Evolutionary conservation across 306 rosid species (phyloP), one percentile per base, ranked within the genome.

Genomic region (Prunus davidiana): DNA sequence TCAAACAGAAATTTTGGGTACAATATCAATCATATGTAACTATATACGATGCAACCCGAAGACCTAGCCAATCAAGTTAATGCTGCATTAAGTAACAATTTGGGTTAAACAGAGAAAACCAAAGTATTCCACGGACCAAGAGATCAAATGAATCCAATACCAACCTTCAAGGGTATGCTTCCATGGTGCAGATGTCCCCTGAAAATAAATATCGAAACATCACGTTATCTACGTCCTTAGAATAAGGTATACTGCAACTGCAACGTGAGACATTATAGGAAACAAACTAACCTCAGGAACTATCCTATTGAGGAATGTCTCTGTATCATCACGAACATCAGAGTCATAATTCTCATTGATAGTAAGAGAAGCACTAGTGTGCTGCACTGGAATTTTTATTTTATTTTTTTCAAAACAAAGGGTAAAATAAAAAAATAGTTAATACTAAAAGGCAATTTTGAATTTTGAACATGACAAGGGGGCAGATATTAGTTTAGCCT

Each of bases 341-440:
- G 96, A 82, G 74, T 95, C 97, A 41, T 95, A 95, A 65, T 95
- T 95, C 83, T 95, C 98, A 54, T 95, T 95, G 85, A 95, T 92
- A 28, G 96, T 95, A 52, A 92, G 98, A 52, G 98, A 92, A 78
- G 97, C 98, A 86, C 98, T 92, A 1, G 97, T 95, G 82, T 95
- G 98, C 74, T 92, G 98, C 89, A 92, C 98, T 95, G 89, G 41
- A 73, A 65, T 25, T 10, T 67, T 19, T 1, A 1, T 24, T 34
- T 2, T 18, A 18, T 1, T 2, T 32, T 8, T 16, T n/a, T 19
- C 20, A 51, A 6, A 52, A 28, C 8, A 55, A 12, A 47, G 20
- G 5, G 19, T 22, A 25, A 63, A 81, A 25, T 4, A 68, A 64
- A 76, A 66, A 66, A 47, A 66, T 12, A 27, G 20, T 81, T 51